Evolutionary conservation across 106 monocot genomes (phyloP), one percentile per base, ranked within the genome.

Genomic region (Dendrobium huoshanense): DNA sequence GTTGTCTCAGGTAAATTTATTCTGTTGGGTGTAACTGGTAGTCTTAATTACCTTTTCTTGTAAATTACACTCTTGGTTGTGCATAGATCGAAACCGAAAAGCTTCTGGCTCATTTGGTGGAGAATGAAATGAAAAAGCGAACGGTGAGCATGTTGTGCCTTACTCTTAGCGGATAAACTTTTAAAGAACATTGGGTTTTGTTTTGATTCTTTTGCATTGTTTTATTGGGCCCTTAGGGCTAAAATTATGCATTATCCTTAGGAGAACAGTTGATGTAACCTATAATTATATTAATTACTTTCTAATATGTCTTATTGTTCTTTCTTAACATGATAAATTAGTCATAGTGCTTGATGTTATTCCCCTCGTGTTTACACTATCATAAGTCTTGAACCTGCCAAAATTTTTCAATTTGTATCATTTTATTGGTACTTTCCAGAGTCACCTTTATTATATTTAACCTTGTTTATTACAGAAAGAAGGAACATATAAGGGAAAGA

Each of bases 401-500:
- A 17, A 41, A 20, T 9, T 41, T 67, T 70, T 74, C 42, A 44
- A 9, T 41, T 74, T 43, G 15, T 37, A 37, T 70, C 31, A 37
- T 70, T 70, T 70, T 37, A 70, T 70, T 29, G n/a, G 24, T 33
- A 0, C 37, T 70, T 70, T 70, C 37, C 33, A 11, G 2, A n/a
- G 15, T 37, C 24, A 16, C 33, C 37, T 33, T 70, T 70, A 40
- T 37, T 70, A 37, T 70, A 70, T 70, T 70, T 70, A 15, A 37
- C 70, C 70, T 70, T 70, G 29, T 70, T 44, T 42, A 7, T 76
- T 49, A 48, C 87, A 94, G 94, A 94, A 91, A 84, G 89, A 83
- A 76, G 91, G 91, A 11, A 85, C 75, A 24, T 94, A 90, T 22
- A 90, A 86, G 80, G 94, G 94, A 48, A 94, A 94, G 88, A 94